phyloP scores from a whole-genome alignment of 139 green algal species.

The Picochlorum sp. region DNA sequence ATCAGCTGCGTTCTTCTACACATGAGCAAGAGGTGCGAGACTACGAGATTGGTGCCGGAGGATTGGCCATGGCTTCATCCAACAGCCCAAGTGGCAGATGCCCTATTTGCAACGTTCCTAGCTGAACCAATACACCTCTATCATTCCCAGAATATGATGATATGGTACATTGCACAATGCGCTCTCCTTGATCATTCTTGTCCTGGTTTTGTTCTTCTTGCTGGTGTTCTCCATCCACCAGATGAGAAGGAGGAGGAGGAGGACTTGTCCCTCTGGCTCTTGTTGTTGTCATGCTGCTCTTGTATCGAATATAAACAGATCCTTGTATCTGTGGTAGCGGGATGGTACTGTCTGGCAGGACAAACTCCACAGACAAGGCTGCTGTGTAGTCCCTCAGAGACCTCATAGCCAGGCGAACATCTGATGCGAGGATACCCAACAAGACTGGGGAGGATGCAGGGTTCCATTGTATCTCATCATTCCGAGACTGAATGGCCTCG shows the following conservation, averaged over 20 bases:
- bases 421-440: conserved; percentile 51
- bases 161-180: conserved; percentile 17
- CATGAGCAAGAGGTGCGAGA: no score
- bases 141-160: conserved; percentile 41
- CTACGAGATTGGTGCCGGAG: background rate
- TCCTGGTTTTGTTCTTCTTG: no score
- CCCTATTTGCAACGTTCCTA: conserved; percentile 51
- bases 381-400: conserved; percentile 52
- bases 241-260: no score
- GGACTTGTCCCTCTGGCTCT: no score
- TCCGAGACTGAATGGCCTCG: conserved; percentile 1
- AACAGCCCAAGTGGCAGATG: conserved; percentile 62
- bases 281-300: conserved; percentile 15
- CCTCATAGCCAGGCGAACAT: conserved; percentile 42
- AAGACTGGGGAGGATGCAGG: conserved; percentile 28
- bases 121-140: conserved; percentile 54
- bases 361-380: conserved; percentile 19
- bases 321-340: conserved; percentile 19
- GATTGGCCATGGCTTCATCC: conserved; percentile 36
- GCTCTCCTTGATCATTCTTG: no score
- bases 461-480: conserved; percentile 14
- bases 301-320: conserved; percentile 64
- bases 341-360: background rate
- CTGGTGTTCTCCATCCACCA: no score
- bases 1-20: no score